Base-by-base conservation (phyloP, 2,329 filamentous ascomycete species). In the Trichocomaceae sp. region DNA sequence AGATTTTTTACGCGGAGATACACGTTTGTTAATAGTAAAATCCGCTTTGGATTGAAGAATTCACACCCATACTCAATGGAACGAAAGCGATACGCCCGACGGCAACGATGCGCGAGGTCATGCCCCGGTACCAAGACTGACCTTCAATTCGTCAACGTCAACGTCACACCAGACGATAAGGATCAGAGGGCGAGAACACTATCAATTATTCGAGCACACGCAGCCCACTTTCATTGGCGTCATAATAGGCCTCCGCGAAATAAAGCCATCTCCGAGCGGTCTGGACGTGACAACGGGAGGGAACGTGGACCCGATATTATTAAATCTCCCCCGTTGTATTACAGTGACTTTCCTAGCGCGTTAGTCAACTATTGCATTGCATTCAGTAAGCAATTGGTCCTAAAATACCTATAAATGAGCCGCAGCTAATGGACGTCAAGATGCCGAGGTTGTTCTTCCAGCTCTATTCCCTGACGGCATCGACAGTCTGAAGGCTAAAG, bases 341-440 rank as follows among this genome's bases (percentile, higher is more conserved):
- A 50, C 9, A 10, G 13, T 41, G 29, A 37, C 20, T 26, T 50
- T 1, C 47, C 47, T 1, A 17, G 19, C 5, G 7, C 20, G 1
- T 17, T 50, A 39, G 17, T 50, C 47, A 50, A 50, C 17, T 23
- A 50, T 50, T 50, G 47, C 47, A 41, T 50, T n/a, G 47, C 31
- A 41, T 50, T 50, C 6, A 50, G 47, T 50, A 50, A 9, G 47
- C 17, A 2, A 17, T n/a, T 7, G 13, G 8, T 6, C 15, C n/a
- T n/a, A n/a, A n/a, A n/a, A n/a, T n/a, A n/a, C 5, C 13, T 4
- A 37, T 39, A n/a, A 35, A 37, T 10, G 20, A 20, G 4, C 10
- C 9, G 20, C 9, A 50, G 33, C 33, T 50, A 41, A 41, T 41
- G 8, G 5, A 7, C 15, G 13, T 17, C 20, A 41, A 50, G 47